These are phyloP conservation scores for Metahyphopichia silvanorum DNA, from an alignment of 805 yeast genomes.

Conservation along the genomic window DNA sequence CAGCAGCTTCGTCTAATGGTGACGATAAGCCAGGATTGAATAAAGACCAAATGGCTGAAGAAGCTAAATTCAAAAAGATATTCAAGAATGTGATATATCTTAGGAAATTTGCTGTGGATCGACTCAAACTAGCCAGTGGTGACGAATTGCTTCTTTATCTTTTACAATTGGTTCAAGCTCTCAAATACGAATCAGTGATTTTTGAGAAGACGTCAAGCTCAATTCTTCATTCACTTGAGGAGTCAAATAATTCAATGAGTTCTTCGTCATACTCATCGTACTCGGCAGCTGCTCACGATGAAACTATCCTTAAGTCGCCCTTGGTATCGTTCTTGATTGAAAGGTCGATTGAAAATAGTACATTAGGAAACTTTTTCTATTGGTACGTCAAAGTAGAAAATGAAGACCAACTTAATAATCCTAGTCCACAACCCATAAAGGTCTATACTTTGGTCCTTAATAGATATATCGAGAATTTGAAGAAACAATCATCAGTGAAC, in stretches of 20 bases:
- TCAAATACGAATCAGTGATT: constrained; percentile 64
- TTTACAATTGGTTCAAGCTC: constrained; percentile 87
- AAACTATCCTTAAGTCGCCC: constrained; percentile 46
- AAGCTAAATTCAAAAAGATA: constrained; percentile 27
- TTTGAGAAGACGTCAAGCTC: not conserved
- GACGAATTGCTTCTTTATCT: constrained; percentile 78
- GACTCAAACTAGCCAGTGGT: constrained; percentile 74
- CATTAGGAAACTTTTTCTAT: constrained; percentile 78
- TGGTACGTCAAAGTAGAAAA: constrained; percentile 92
- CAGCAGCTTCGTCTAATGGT: constrained; percentile 4
- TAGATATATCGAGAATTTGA: constrained; percentile 38
- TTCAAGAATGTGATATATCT: constrained; percentile 52
- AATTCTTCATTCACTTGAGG: no score
- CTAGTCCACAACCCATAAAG: constrained; percentile 11
- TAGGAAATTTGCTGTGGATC: constrained; percentile 82
- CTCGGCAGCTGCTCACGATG: constrained; percentile 7
- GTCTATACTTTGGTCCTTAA: constrained; percentile 35
- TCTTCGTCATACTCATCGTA: not conserved
- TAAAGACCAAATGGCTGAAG: constrained; percentile 16
- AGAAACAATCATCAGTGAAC: constrained; percentile 20
- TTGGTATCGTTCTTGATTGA: constrained; percentile 72
- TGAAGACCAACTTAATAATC: constrained; percentile 49
- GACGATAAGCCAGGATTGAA: not conserved
- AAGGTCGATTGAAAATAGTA: constrained; percentile 60
- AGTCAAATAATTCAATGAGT: not conserved